Evolutionary conservation across 176 grass and related monocot genomes (phyloP).

Genomic region (Urochloa ruziziensis): DNA sequence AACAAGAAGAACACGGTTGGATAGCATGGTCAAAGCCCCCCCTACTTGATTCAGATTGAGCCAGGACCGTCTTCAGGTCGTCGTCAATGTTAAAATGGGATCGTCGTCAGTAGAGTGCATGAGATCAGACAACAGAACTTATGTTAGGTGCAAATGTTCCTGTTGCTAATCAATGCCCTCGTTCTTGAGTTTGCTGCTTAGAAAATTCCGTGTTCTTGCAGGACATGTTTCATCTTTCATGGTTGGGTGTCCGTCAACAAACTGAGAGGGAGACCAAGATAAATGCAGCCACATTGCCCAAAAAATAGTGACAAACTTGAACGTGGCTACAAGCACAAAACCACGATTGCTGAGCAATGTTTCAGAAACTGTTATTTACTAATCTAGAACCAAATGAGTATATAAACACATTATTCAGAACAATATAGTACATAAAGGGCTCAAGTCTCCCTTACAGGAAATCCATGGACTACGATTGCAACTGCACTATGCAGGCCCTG

Average conservation of each 20-base stretch:
- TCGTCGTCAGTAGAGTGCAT: no score
- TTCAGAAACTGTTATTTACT: conserved; percentile 24
- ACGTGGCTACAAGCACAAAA: not conserved
- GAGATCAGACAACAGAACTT: no score
- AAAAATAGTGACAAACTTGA: not conserved
- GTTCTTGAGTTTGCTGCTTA: not conserved
- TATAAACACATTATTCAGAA: conserved; percentile 23
- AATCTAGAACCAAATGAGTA: not conserved
- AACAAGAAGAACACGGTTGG: no score
- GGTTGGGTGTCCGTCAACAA: not conserved
- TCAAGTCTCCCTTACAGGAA: not conserved
- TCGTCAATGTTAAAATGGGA: no score
- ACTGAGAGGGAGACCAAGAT: not conserved
- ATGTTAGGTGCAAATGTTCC: no score
- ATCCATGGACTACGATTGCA: conserved; percentile 6
- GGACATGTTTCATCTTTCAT: not conserved
- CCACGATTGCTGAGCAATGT: not conserved
- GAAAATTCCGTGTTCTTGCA: not conserved
- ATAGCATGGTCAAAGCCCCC: no score
- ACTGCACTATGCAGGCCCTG: not conserved
- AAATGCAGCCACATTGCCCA: not conserved
- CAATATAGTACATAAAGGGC: conserved; percentile 11
- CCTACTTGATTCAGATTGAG: no score
- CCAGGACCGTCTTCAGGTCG: no score
- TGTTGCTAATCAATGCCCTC: not conserved